A percentile compares a stretch with the other conserved stretches of the same genome.
Evolutionary conservation across 352 stramenopile genomes (phyloP).

Genomic region (Pythium coloratum): DNA sequence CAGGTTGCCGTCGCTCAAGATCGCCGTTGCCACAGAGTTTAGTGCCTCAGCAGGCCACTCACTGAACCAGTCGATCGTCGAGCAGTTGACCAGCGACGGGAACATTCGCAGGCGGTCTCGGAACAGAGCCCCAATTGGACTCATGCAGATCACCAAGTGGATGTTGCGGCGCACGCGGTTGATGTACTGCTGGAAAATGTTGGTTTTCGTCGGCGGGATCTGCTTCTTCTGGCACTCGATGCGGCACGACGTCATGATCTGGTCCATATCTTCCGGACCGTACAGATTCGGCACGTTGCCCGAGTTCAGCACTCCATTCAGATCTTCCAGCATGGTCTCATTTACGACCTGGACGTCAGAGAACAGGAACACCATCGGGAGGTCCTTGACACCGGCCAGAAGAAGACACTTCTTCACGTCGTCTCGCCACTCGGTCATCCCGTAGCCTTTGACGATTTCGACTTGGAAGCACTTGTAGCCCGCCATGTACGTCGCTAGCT

Average conservation of each 20-base stretch:
- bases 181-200: constrained; percentile 95
- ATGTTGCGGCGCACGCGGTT: constrained; percentile 91
- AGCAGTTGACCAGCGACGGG: constrained; percentile 87
- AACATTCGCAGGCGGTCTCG: constrained; percentile 86
- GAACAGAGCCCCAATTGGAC: constrained; percentile 75
- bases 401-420: constrained; percentile 92
- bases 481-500: constrained; percentile 92
- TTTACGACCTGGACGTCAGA: constrained; percentile 95
- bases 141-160: constrained; percentile 91
- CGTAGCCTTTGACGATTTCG: constrained; percentile 95
- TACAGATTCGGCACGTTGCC: constrained; percentile 95
- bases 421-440: constrained; percentile 91
- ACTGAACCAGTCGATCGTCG: constrained; percentile 89
- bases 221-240: constrained; percentile 92
- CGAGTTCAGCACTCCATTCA: constrained; percentile 95
- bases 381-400: constrained; percentile 90
- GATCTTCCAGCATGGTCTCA: constrained; percentile 95
- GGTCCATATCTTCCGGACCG: constrained; percentile 89
- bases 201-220: constrained; percentile 92
- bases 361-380: constrained; percentile 92
- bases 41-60: constrained; percentile 85
- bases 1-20: constrained; percentile 78
- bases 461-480: constrained; percentile 93
- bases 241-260: constrained; percentile 88
- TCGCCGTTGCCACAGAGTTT: constrained; percentile 83